A percentile compares a stretch with the other conserved stretches of the same genome.
Evolutionary conservation across 176 grass and related monocot species (phyloP).

Genomic region (Hyparrhenia diplandra): DNA sequence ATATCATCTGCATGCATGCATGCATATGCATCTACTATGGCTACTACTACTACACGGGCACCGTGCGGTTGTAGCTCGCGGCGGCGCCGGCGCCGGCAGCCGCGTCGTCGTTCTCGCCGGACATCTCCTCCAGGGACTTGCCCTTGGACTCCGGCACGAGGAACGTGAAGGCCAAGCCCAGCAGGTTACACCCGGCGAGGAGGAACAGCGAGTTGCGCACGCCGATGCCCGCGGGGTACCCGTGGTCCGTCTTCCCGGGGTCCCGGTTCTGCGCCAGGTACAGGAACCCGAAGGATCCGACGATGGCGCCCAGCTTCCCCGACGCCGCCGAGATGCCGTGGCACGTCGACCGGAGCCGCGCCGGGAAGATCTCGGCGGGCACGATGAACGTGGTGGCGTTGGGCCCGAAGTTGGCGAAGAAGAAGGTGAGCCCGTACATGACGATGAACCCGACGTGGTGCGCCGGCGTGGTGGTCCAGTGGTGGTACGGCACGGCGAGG

Average conservation of each 20-base stretch:
- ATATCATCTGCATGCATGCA: too few relatives aligned
- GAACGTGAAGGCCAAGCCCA: slow-evolving; percentile 61
- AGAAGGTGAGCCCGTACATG: slow-evolving; percentile 69
- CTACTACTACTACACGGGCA: too few relatives aligned
- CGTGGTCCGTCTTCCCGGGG: slow-evolving; percentile 54
- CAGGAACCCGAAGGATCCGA: slow-evolving; percentile 72
- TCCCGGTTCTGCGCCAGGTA: slow-evolving; percentile 71
- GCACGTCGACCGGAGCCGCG: slow-evolving; percentile 67
- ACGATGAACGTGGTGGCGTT: slow-evolving; percentile 91
- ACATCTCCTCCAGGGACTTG: slow-evolving; percentile 80
- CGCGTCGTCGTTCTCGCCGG: slow-evolving; percentile 46
- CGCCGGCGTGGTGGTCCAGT: slow-evolving; percentile 55
- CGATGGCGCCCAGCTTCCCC: slow-evolving; percentile 66
- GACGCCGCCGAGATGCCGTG: slow-evolving; percentile 77
- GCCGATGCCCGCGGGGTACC: slow-evolving; percentile 67
- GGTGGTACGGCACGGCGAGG: slow-evolving; percentile 60
- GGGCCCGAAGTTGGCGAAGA: slow-evolving; percentile 78
- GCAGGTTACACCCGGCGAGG: slow-evolving; percentile 63
- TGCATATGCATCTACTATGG: too few relatives aligned
- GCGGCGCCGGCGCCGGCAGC: background rate
- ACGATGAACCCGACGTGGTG: slow-evolving; percentile 63
- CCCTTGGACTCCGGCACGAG: slow-evolving; percentile 78
- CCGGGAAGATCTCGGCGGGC: slow-evolving; percentile 85
- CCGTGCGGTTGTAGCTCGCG: too few relatives aligned
- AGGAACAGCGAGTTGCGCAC: slow-evolving; percentile 65